Base-by-base conservation (phyloP, 768 basidiomycete species). In the Solioccasus polychromus region DNA sequence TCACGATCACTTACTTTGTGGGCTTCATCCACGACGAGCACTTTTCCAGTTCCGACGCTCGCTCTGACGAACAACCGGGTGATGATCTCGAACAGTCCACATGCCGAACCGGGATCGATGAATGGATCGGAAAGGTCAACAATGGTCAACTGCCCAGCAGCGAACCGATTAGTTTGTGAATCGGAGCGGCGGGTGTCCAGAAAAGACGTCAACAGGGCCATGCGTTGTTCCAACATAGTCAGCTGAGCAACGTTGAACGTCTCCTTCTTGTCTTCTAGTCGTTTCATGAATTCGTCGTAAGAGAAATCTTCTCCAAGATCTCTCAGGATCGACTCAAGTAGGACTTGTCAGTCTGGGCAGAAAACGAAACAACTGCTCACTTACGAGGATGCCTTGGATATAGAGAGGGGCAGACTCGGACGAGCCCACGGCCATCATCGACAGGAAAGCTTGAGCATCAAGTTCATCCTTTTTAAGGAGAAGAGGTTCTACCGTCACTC, bases 41-140 rank as follows among this genome's bases (percentile, higher is more conserved):
- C 76, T 45, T 86, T 87, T 5, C 84, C 85, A 0, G 80, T 81
- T 4, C 64, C 71, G 3, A 83, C 72, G 2, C 79, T 67, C 2
- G 80, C 73, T 22, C 85, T 72, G 10, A 84, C 73, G 52, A 88
- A 88, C 2, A 84, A 55, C 29, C 85, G 73, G 0, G 77, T 72
- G 1, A 88, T 62, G 7, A 88, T 84, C 45, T 88, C 83, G 43
- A 88, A 88, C 3, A 88, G 59, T 0, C 78, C 77, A 50, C 85
- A 85, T 2, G 86, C 86, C 1, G 82, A 77, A 0, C 70, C 70
- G 1, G 80, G 65, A 54, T 88, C 86, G 9, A 87, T 74, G 52
- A 88, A 88, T 0, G 86, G 83, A 45, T 86, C 86, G 0, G 86
- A 85, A 0, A 87, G 67, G 50, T 88, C 86, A 4, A 87, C 59